Evolutionary conservation across 2,329 filamentous ascomycete species (phyloP).

Genomic region (Alternaria rosae): DNA sequence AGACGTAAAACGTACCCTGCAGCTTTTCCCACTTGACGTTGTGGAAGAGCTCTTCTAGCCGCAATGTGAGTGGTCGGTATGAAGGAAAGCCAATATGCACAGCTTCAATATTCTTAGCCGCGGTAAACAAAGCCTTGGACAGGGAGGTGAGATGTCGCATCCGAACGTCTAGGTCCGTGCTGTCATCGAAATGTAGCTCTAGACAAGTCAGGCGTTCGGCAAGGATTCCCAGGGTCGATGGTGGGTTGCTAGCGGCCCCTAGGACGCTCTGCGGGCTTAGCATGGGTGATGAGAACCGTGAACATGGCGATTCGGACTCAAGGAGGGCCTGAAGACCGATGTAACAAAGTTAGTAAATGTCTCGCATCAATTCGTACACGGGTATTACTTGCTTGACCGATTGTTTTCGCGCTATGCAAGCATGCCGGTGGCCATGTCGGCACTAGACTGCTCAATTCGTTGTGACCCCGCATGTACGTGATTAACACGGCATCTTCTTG

Average conservation of each 20-base stretch:
- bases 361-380: background rate
- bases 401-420: slow-evolving; percentile 65
- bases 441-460: slow-evolving; percentile 56
- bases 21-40: slow-evolving; percentile 67
- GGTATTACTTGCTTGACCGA: slow-evolving; percentile 54
- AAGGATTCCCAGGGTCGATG: slow-evolving; percentile 58
- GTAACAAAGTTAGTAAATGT: background rate
- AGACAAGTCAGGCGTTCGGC: slow-evolving; percentile 67
- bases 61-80: slow-evolving; percentile 63
- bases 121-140: slow-evolving; percentile 65
- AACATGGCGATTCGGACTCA: slow-evolving; percentile 63
- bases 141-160: slow-evolving; percentile 65
- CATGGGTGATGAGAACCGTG: slow-evolving; percentile 68
- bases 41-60: slow-evolving; percentile 69
- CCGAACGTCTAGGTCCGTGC: slow-evolving; percentile 62
- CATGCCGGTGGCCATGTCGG: slow-evolving; percentile 70
- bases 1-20: slow-evolving; percentile 36
- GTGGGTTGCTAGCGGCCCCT: slow-evolving; percentile 57
- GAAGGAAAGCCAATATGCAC: slow-evolving; percentile 71
- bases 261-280: slow-evolving; percentile 67
- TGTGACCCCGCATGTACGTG: slow-evolving; percentile 59
- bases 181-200: slow-evolving; percentile 69
- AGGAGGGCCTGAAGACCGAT: slow-evolving; percentile 53
- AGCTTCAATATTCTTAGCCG: slow-evolving; percentile 67
- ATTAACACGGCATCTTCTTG: slow-evolving; percentile 64